phyloP scores from a whole-genome alignment of 305 asterid genomes.

The Ajuga reptans region DNA sequence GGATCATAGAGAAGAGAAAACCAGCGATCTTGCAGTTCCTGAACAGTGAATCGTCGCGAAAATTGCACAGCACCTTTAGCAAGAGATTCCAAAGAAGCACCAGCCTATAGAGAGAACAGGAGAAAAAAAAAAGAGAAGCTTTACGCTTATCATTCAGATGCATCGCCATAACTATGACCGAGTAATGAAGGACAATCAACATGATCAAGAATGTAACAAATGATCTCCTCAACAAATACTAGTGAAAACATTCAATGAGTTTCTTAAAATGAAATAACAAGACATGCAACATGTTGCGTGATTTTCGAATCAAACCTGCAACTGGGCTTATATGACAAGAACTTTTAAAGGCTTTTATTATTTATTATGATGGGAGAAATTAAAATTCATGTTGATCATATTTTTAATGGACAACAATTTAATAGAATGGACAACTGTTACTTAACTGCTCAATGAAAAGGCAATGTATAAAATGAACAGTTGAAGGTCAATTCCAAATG shows the following conservation, averaged over 20 bases:
- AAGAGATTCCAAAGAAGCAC: conserved; percentile 80
- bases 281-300: not conserved
- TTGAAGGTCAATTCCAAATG: too few species aligned
- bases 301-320: not conserved
- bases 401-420: not conserved
- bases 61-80: conserved; percentile 78
- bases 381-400: not conserved
- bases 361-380: not conserved
- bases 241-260: not conserved
- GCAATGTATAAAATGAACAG: not conserved
- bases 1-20: conserved; percentile 68
- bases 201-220: conserved; percentile 1
- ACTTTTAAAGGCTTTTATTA: not conserved
- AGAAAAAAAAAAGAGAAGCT: not conserved
- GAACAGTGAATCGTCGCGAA: conserved; percentile 50
- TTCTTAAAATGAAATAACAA: not conserved
- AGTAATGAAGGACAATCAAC: conserved; percentile 2
- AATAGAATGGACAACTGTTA: not conserved
- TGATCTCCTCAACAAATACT: not conserved
- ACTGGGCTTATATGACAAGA: not conserved
- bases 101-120: conserved; percentile 40
- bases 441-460: not conserved
- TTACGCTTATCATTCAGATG: not conserved
- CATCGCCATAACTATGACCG: not conserved
- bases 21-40: conserved; percentile 71